phyloP scores from a whole-genome alignment of 257 asterid species.

The Plantago ovata region DNA sequence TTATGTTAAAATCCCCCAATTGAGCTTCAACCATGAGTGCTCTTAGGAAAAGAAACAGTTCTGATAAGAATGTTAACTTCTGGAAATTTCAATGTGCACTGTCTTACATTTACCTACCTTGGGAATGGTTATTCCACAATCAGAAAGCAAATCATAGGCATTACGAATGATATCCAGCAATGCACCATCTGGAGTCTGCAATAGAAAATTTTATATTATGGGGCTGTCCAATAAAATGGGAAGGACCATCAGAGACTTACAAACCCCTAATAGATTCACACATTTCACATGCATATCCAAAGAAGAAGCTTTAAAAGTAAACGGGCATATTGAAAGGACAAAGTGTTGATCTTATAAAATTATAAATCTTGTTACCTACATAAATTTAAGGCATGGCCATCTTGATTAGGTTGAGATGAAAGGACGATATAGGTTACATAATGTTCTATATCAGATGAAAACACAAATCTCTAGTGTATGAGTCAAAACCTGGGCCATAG shows the following conservation, averaged over 20 bases:
- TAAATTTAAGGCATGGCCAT: background rate
- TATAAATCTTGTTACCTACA: too few relatives aligned
- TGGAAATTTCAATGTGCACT: constrained; percentile 3
- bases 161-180: constrained; percentile 93
- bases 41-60: background rate
- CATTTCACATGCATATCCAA: background rate
- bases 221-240: background rate
- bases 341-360: too few relatives aligned
- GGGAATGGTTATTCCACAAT: constrained; percentile 71
- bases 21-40: too few relatives aligned
- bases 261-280: too few relatives aligned
- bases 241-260: constrained; percentile 9
- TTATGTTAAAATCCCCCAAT: too few relatives aligned
- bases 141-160: constrained; percentile 88
- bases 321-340: too few relatives aligned
- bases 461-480: constrained; percentile 16
- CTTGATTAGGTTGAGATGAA: constrained; percentile 11
- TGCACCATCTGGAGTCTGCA: constrained; percentile 99
- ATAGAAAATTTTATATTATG: constrained; percentile 11
- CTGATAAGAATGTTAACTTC: background rate
- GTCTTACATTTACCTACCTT: constrained; percentile 43
- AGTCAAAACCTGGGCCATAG: constrained; percentile 79
- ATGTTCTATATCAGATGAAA: constrained; percentile 17
- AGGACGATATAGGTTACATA: constrained; percentile 16
- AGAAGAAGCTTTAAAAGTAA: too few relatives aligned